Base-by-base conservation (phyloP, 345 rosid genomes). In the Aurinia saxatilis region DNA sequence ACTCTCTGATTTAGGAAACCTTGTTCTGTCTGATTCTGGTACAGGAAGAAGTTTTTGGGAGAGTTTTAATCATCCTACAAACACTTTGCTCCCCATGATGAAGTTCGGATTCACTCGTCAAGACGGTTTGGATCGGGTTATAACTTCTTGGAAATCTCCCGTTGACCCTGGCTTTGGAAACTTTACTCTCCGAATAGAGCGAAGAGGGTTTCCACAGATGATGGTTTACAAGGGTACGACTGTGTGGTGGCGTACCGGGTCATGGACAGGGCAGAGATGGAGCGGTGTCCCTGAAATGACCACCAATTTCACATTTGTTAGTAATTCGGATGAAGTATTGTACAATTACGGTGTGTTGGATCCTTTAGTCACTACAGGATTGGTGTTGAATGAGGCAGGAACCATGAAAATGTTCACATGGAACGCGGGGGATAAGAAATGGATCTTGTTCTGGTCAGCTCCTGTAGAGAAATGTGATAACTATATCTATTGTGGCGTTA, bases 281-380 rank as follows among this genome's bases (percentile, higher is more conserved):
- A 84, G 76, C 39, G 92, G 90, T 11, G 79, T 90, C 14, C 95
- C 90, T 2, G 79, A 70, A 47, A 83, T 86, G 90, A 59, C 73
- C 34, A 79, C 63, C 18, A 73, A 68, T 25, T 14, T 57, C 21
- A 66, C 55, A 0, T 73, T 47, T 55, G 76, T 79, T 21, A 64
- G 36, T 10, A 71, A 35, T 13, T 41, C 19, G 0, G 73, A 62
- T 16, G 91, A 82, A 73, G 53, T 80, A 10, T 77, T 49, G 6
- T 10, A 60, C 16, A 11, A 25, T 3, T 80, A 87, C 25, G 63
- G 61, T 5, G 55, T 79, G 27, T 66, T n/a, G n/a, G n/a, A n/a
- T n/a, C n/a, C n/a, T n/a, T n/a, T n/a, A n/a, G n/a, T n/a, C n/a
- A n/a, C n/a, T 18, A 72, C 90, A 23, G 77, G 81, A 73, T 52